These are phyloP conservation scores for Yamadazyma tumulicola DNA, from an alignment of 805 yeast species.

Conservation along the genomic window DNA sequence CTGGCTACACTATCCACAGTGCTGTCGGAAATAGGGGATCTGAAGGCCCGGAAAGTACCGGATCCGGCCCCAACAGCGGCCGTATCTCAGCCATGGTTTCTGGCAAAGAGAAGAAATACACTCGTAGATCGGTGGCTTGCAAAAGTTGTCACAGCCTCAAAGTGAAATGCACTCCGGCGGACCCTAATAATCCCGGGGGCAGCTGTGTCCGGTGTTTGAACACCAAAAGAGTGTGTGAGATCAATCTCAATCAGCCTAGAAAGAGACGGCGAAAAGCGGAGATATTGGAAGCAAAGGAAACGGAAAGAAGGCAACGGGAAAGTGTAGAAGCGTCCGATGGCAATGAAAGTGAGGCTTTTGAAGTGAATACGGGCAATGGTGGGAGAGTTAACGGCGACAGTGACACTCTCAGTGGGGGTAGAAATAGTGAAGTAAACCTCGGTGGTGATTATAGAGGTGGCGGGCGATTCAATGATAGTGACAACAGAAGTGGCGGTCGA, in stretches of 20 bases:
- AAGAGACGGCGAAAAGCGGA: constrained; percentile 41
- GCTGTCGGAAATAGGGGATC: too few species aligned
- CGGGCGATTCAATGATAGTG: too few species aligned
- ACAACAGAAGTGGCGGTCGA: not conserved
- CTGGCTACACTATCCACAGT: too few species aligned
- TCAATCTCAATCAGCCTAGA: constrained; percentile 58
- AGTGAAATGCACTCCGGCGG: constrained; percentile 79
- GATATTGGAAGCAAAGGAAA: constrained; percentile 15
- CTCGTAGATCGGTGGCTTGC: constrained; percentile 55
- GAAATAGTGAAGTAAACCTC: too few species aligned
- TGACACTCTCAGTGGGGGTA: too few species aligned
- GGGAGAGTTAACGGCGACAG: not conserved
- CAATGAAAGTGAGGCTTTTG: not conserved
- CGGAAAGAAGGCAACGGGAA: not conserved
- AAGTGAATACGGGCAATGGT: not conserved
- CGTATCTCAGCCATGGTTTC: not conserved
- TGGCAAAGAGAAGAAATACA: constrained; percentile 6
- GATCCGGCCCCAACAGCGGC: too few species aligned
- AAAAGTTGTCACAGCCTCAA: constrained; percentile 78
- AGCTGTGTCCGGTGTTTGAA: constrained; percentile 75
- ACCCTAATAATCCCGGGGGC: constrained; percentile 51
- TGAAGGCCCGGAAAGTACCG: too few species aligned
- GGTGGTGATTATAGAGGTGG: too few species aligned
- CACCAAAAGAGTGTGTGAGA: constrained; percentile 60
- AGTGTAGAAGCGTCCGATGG: not conserved